phyloP scores from a whole-genome alignment of 345 rosid genomes.

The Limnanthes douglasii region DNA sequence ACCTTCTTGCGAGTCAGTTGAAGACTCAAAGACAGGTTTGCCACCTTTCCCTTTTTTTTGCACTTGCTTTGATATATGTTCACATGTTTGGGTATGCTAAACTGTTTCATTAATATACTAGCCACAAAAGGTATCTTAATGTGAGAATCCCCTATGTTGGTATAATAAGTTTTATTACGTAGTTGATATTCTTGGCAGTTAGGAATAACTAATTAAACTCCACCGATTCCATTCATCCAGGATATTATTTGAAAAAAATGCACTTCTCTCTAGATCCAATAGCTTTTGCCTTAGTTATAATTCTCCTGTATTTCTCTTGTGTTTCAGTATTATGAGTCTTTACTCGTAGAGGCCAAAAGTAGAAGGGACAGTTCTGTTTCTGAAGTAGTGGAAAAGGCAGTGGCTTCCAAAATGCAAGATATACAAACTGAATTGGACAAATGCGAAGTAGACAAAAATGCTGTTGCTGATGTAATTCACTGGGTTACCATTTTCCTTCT shows the following conservation, averaged over 20 bases:
- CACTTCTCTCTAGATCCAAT: no score
- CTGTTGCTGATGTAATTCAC: conserved; percentile 43
- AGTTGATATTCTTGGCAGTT: conserved; percentile 4
- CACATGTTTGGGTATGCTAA: background rate
- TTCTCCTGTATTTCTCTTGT: no score
- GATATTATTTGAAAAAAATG: no score
- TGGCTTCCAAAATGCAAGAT: conserved; percentile 39
- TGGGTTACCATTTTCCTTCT: background rate
- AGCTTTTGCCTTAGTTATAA: no score
- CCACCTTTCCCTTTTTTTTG: conserved; percentile 1
- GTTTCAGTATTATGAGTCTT: conserved; percentile 68
- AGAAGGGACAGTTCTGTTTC: conserved; percentile 37
- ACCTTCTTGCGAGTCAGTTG: conserved; percentile 70
- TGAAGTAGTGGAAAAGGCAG: conserved; percentile 56
- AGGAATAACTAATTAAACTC: no score
- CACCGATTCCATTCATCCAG: no score
- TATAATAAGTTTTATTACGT: background rate
- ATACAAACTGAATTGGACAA: conserved; percentile 49
- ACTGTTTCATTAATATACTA: no score
- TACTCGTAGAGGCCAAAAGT: conserved; percentile 58
- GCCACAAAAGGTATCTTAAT: no score
- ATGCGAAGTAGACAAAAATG: conserved; percentile 43
- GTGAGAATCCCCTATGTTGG: no score
- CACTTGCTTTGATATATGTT: background rate
- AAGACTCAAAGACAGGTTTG: conserved; percentile 78